These are phyloP conservation scores for Nyctanthes arbortristis DNA, from an alignment of 257 asterid genomes.

Conservation along the genomic window DNA sequence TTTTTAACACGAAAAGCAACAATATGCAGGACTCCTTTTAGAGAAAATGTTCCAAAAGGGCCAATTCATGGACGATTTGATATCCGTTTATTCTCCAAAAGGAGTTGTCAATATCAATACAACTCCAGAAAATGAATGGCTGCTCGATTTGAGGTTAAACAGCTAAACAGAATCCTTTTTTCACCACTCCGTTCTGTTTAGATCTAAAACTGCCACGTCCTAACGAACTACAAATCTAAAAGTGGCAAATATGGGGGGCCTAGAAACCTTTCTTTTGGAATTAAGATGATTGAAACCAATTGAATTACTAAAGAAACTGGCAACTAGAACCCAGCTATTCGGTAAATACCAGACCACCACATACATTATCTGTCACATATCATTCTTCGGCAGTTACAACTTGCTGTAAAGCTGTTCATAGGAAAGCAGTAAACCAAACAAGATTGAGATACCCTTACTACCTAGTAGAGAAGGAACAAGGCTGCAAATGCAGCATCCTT, in stretches of 20 bases:
- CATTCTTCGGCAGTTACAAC: not conserved
- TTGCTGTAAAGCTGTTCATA: not conserved
- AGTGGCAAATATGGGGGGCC: not conserved
- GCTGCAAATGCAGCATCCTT: not conserved
- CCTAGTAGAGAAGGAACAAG: not conserved
- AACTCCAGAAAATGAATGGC: not conserved
- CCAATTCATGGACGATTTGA: no score
- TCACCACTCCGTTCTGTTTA: not conserved
- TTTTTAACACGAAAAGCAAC: no score
- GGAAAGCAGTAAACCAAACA: not conserved
- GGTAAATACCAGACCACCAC: not conserved
- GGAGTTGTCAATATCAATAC: not conserved
- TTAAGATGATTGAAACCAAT: not conserved
- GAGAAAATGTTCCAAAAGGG: no score
- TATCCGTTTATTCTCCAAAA: no score
- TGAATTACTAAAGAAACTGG: not conserved
- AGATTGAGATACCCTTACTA: not conserved
- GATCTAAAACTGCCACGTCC: not conserved
- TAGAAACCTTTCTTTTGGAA: not conserved
- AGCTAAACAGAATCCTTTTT: not conserved
- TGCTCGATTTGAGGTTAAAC: no score
- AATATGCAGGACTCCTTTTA: no score
- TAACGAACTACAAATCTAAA: not conserved
- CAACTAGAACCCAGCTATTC: not conserved
- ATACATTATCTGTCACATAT: not conserved